These are phyloP conservation scores for Phytophthora hybrid DNA, from an alignment of 352 stramenopile species.

Conservation along the genomic window DNA sequence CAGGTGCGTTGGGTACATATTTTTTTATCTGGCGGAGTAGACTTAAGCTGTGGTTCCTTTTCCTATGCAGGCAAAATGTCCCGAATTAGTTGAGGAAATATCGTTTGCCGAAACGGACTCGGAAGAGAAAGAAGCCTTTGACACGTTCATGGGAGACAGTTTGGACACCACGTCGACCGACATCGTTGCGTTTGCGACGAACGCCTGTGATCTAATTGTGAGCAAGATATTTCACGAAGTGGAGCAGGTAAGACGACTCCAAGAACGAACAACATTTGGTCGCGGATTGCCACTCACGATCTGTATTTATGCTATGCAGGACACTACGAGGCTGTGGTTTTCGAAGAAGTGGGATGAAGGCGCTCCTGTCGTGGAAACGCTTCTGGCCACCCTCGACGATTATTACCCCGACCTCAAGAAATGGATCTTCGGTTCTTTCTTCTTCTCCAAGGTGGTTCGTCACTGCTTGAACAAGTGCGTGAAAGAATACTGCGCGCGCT, in stretches of 20 bases:
- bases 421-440: constrained; percentile 87
- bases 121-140: constrained; percentile 82
- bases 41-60: not conserved
- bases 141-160: constrained; percentile 77
- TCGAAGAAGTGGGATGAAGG: constrained; percentile 88
- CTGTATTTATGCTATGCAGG: constrained; percentile 35
- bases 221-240: constrained; percentile 85
- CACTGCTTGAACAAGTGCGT: constrained; percentile 74
- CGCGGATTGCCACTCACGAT: not conserved
- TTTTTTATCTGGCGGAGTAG: not conserved
- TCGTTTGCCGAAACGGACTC: constrained; percentile 79
- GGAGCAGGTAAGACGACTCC: constrained; percentile 54
- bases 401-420: constrained; percentile 76
- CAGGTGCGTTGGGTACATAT: constrained; percentile 51
- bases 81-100: constrained; percentile 84
- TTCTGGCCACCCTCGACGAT: constrained; percentile 82
- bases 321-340: constrained; percentile 79
- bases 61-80: constrained; percentile 69
- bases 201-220: constrained; percentile 71
- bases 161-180: constrained; percentile 82
- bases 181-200: constrained; percentile 78
- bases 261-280: not conserved
- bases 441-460: constrained; percentile 84
- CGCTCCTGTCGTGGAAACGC: constrained; percentile 72
- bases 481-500: constrained; percentile 69